Base-by-base conservation (phyloP, 192 early-diverging fungal species). In the Podila clonocystis region DNA sequence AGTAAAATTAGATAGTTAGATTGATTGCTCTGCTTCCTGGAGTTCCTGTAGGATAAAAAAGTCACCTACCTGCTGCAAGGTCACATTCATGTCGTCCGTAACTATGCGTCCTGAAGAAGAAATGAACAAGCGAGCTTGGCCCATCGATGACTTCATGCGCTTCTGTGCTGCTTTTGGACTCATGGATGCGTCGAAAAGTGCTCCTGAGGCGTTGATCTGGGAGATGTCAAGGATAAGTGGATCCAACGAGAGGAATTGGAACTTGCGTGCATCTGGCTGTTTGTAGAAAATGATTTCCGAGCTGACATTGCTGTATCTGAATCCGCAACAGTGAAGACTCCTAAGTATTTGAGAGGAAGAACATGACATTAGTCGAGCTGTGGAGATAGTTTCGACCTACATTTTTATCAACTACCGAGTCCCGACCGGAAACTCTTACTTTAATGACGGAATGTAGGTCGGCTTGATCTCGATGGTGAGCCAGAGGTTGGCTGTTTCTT, bases 181-280 rank as follows among this genome's bases (percentile, higher is more conserved):
- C 41, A 75, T 49, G 26, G 84, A 72, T 7, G 75, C 75, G 38
- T 82, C 76, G 64, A 80, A 67, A 15, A 77, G 63, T 24, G 70
- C 60, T n/a, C 73, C 74, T 22, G 63, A 67, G 3, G 67, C 50
- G 64, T 79, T 85, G 50, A 83, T 68, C 17, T 78, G 65, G 5
- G 91, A 89, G 4, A 94, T 86, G 69, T 94, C 93, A 4, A 94
- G 71, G 19, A 87, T 83, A 11, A 94, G 72, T 3, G 93, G 91
- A 22, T 92, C 86, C 2, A 91, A 80, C 19, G 91, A 91, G 17
- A 91, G 75, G 67, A 91, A 94, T 61, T 94, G 93, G 28, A 91
- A 83, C 20, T 73, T 77, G 17, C 77, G 70, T 9, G 89, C 87
- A 50, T 90, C 88, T 1, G 89, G 89, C 50, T 88, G 89, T 50